Evolutionary conservation across 441 rosid species (phyloP).

Genomic region (Pelargonium citronellum): DNA sequence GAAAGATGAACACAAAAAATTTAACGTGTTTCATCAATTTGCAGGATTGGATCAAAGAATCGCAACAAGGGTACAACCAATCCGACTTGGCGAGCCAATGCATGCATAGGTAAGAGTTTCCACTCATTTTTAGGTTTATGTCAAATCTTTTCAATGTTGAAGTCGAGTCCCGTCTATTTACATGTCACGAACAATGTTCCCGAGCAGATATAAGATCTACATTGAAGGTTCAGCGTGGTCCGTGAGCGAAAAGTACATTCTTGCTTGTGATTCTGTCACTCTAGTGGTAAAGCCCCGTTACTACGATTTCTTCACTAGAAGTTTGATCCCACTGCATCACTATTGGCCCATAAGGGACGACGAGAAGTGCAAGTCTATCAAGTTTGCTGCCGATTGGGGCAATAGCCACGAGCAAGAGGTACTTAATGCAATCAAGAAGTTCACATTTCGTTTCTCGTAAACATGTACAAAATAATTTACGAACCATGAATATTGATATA

Average conservation of each 20-base stretch:
- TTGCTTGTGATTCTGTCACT: slow-evolving; percentile 64
- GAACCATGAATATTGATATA: neutral
- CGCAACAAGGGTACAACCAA: slow-evolving; percentile 49
- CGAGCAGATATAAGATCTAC: slow-evolving; percentile 52
- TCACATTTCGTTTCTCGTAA: too few relatives aligned
- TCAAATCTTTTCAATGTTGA: neutral
- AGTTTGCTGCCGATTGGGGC: slow-evolving; percentile 85
- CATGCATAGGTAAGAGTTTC: slow-evolving; percentile 41
- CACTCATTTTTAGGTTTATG: neutral
- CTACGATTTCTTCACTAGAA: slow-evolving; percentile 68
- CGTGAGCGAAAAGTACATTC: slow-evolving; percentile 77
- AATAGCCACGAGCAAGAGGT: slow-evolving; percentile 59
- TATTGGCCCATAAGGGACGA: slow-evolving; percentile 64
- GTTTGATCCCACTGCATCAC: slow-evolving; percentile 60
- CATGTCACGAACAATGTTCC: too few relatives aligned
- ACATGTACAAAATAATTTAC: too few relatives aligned
- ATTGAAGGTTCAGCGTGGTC: slow-evolving; percentile 85
- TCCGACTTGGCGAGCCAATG: slow-evolving; percentile 64
- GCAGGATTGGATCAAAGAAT: slow-evolving; percentile 69
- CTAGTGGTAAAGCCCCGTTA: slow-evolving; percentile 50
- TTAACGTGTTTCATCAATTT: neutral
- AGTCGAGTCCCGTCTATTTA: neutral
- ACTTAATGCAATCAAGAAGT: neutral
- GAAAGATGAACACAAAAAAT: too few relatives aligned
- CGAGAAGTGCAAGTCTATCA: slow-evolving; percentile 56